Conservation (phyloP, 2,329 filamentous ascomycete species). For the Botrytis porri region DNA sequence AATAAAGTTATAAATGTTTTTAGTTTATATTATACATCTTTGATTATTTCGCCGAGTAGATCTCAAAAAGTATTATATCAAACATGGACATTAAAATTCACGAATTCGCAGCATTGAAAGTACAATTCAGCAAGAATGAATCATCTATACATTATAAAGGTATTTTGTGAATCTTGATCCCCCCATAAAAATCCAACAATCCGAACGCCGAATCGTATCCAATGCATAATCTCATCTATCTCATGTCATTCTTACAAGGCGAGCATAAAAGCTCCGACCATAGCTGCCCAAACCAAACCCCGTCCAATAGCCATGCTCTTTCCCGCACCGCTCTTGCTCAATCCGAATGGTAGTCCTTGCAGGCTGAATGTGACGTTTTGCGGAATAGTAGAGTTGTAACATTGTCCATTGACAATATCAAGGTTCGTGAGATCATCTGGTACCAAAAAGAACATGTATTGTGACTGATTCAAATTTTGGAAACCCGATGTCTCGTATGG, state of each 20-base stretch:
- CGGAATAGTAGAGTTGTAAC: constrained; percentile 59
- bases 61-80: neutral
- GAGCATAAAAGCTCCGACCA: neutral
- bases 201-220: constrained; percentile 7
- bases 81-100: neutral
- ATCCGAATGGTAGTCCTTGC: constrained; percentile 54
- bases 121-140: neutral
- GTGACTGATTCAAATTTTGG: constrained; percentile 59
- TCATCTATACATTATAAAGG: neutral
- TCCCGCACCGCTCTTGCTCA: constrained; percentile 30
- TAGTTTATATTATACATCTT: too few species aligned
- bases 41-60: too few species aligned
- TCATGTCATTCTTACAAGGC: neutral
- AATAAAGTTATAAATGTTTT: too few species aligned
- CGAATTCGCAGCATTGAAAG: too few species aligned
- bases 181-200: neutral
- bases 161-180: neutral
- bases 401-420: constrained; percentile 66
- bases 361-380: constrained; percentile 71
- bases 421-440: constrained; percentile 65
- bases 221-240: constrained; percentile 7
- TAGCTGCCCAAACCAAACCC: neutral
- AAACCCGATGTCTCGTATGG: constrained; percentile 75
- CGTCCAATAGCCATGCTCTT: neutral
- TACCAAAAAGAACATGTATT: constrained; percentile 77